Percentiles rank a stretch among this genome's conserved stretches.
Evolutionary conservation across 1,284 basidiomycete genomes (phyloP).

Genomic region (Exobasidium rhododendri): DNA sequence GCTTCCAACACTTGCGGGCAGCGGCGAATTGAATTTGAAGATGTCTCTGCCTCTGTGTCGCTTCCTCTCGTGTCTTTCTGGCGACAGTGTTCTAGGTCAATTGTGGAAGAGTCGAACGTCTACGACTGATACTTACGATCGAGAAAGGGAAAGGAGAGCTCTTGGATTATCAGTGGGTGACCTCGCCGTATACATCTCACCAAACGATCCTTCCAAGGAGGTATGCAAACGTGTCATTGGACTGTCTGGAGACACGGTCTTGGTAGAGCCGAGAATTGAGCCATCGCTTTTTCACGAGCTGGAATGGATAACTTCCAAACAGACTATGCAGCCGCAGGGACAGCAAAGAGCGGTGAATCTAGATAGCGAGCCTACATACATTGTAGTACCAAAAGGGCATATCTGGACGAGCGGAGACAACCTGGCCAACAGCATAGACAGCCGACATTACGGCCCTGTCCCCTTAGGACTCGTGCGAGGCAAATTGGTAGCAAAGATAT

Average conservation of each 20-base stretch:
- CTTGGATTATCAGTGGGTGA: slow-evolving; percentile 63
- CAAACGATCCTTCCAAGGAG: slow-evolving; percentile 66
- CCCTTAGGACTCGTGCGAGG: slow-evolving; percentile 77
- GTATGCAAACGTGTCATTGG: slow-evolving; percentile 91
- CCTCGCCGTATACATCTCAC: slow-evolving; percentile 73
- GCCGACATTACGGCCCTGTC: slow-evolving; percentile 84
- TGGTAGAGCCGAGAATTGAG: slow-evolving; percentile 69
- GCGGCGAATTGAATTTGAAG: slow-evolving; percentile 42
- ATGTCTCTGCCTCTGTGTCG: slow-evolving; percentile 31
- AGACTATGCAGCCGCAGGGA: background rate
- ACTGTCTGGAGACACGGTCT: slow-evolving; percentile 81
- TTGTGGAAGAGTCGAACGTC: no score
- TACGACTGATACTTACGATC: no score
- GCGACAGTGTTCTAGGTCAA: no score
- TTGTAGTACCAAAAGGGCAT: slow-evolving; percentile 34
- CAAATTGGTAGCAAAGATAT: slow-evolving; percentile 66
- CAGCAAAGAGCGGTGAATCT: slow-evolving; percentile 3
- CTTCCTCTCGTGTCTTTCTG: no score
- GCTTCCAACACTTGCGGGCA: slow-evolving; percentile 44
- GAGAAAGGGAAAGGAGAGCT: slow-evolving; percentile 22
- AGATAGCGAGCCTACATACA: slow-evolving; percentile 7
- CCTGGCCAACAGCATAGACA: slow-evolving; percentile 75
- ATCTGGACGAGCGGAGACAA: slow-evolving; percentile 95
- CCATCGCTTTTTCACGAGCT: slow-evolving; percentile 16
- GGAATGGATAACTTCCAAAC: slow-evolving; percentile 16